These are phyloP conservation scores for Pythium dissimile DNA, from an alignment of 352 stramenopile species.

Conservation along the genomic window DNA sequence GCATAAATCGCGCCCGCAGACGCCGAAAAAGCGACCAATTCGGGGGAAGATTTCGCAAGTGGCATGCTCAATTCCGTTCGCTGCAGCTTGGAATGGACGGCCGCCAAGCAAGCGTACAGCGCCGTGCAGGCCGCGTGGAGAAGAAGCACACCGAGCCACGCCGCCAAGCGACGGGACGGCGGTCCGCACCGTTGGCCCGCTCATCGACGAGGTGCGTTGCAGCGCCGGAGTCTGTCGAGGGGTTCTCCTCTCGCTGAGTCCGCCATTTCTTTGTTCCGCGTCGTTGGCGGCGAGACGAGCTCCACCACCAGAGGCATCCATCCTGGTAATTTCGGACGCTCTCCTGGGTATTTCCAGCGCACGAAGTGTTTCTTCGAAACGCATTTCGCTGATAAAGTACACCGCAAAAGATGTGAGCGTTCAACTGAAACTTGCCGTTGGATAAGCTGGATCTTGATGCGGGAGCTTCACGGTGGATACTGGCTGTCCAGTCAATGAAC, in stretches of 20 bases:
- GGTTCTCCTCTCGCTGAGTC: neutral
- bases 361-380: no score
- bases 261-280: neutral
- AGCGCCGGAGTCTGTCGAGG: neutral
- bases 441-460: no score
- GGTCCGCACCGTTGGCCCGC: neutral
- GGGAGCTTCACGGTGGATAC: no score
- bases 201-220: neutral
- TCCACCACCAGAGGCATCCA: no score
- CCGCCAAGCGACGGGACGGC: neutral
- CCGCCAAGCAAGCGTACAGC: constrained; percentile 1
- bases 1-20: neutral
- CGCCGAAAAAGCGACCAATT: neutral
- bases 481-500: no score
- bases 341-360: no score
- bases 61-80: neutral
- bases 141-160: constrained; percentile 9
- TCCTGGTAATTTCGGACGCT: no score
- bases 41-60: constrained; percentile 5
- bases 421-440: no score
- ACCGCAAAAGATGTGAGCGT: no score
- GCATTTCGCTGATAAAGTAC: no score
- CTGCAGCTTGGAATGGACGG: constrained; percentile 3
- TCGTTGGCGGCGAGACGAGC: no score
- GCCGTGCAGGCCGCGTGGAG: constrained; percentile 3